Base-by-base conservation (phyloP, 169 alveolate species). In the Eimeria mitis region DNA sequence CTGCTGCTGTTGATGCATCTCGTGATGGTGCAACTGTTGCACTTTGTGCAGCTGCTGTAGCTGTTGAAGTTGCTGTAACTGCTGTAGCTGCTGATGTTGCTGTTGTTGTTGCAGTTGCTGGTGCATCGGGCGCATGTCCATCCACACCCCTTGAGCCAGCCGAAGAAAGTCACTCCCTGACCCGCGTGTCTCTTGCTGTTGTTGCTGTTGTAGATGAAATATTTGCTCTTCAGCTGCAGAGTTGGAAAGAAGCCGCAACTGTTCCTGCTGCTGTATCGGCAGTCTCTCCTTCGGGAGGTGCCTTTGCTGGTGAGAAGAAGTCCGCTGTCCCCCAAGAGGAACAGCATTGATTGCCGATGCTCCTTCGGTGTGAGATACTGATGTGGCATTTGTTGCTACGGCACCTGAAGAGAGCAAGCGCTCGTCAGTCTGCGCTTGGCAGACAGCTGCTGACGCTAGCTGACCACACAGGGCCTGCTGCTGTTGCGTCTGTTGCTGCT, bases 71-170 rank as follows among this genome's bases (percentile, higher is more conserved):
- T 84, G 91, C 13, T 84, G 91, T 70, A 44, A 78, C 28, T 84
- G 76, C 73, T 84, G 91, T 61, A 42, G 95, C 40, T 52, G 94
- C 94, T 65, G 54, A 71, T 40, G 94, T 63, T 83, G 90, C 49
- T 84, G 91, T 47, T 56, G 91, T 19, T 56, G 76, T 56, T 84
- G 91, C 76, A 28, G 89, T 42, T 52, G 95, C 95, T 70, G 61
- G 59, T 44, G 88, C 85, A 34, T 49, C 49, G 70, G 89, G 68
- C 89, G 89, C 89, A 49, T 56, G 28, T 52, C 89, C 89, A 52
- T 81, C 89, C 89, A 81, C 71, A 81, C 89, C 61, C 44, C 89
- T 49, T 81, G 73, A 81, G 89, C 89, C 68, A 81, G 68, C 16
- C 70, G 89, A 52, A 81, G 71, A 11, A 81, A 49, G n/a, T 81